phyloP scores from a whole-genome alignment of 2,329 filamentous ascomycete species.

The Paecilomyces fulvus region DNA sequence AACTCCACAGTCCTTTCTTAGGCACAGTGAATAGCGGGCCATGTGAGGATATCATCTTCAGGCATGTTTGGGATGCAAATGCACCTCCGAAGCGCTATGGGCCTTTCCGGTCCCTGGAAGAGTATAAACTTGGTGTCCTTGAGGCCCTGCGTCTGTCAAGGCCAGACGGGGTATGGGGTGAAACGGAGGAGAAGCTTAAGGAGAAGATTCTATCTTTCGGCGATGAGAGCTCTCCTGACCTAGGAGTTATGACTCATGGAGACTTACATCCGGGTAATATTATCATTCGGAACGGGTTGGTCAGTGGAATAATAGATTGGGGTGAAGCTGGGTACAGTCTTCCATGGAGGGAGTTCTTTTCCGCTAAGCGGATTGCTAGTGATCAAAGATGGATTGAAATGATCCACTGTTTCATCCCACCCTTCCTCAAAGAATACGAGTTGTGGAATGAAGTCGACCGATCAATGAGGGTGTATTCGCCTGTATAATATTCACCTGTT shows the following conservation, averaged over 20 bases:
- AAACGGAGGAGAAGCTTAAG: neutral
- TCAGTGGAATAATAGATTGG: constrained; percentile 9
- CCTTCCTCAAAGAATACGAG: neutral
- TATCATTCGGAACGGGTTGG: neutral
- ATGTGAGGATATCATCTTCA: neutral
- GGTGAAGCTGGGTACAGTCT: neutral
- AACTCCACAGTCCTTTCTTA: neutral
- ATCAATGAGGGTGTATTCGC: neutral
- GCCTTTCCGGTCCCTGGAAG: neutral
- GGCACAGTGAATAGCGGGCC: neutral
- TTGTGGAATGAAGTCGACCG: neutral
- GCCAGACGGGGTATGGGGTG: neutral
- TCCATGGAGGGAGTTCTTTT: neutral
- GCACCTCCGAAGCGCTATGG: neutral
- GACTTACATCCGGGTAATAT: neutral
- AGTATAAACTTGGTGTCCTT: neutral
- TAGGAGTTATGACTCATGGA: neutral
- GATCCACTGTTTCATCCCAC: neutral
- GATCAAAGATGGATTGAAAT: neutral
- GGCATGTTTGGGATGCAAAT: neutral
- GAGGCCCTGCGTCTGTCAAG: neutral
- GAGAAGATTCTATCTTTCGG: neutral
- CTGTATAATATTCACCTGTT: neutral
- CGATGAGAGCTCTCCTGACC: neutral
- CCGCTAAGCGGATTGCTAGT: neutral